phyloP scores from a whole-genome alignment of 139 green algal species.

The Auxenochlorella pyrenoidosa region DNA sequence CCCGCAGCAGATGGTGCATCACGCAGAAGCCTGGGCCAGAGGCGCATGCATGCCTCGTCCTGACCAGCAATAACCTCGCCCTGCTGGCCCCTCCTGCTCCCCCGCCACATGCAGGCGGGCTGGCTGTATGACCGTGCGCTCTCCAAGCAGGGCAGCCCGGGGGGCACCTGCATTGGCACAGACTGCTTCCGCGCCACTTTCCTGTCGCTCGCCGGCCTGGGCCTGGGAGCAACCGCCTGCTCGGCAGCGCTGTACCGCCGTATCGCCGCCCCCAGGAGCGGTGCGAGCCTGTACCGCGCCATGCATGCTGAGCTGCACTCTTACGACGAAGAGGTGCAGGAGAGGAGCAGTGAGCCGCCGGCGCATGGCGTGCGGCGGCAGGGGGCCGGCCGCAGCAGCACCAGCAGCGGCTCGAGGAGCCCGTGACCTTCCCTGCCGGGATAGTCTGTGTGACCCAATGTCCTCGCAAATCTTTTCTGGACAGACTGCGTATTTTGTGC shows the following conservation, averaged over 20 bases:
- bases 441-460: background rate
- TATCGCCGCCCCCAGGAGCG: background rate
- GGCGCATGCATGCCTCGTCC: no score
- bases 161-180: slow-evolving; percentile 40
- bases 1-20: no score
- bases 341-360: background rate
- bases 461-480: no score
- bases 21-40: no score
- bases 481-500: background rate
- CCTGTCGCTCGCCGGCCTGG: slow-evolving; percentile 41
- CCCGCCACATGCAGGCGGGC: slow-evolving; percentile 53
- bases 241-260: slow-evolving; percentile 25
- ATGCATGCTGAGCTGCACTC: slow-evolving; percentile 9
- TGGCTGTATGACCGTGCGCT: slow-evolving; percentile 54
- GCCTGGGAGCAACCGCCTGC: background rate
- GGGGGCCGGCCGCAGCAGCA: no score
- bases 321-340: slow-evolving; percentile 25
- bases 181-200: slow-evolving; percentile 58
- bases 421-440: no score
- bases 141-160: background rate
- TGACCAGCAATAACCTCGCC: no score
- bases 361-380: background rate
- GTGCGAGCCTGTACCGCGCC: background rate
- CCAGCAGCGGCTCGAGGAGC: no score
- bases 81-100: slow-evolving; percentile 31